Conservation (phyloP, 441 rosid species). For the Eugenia klotzschiana region DNA sequence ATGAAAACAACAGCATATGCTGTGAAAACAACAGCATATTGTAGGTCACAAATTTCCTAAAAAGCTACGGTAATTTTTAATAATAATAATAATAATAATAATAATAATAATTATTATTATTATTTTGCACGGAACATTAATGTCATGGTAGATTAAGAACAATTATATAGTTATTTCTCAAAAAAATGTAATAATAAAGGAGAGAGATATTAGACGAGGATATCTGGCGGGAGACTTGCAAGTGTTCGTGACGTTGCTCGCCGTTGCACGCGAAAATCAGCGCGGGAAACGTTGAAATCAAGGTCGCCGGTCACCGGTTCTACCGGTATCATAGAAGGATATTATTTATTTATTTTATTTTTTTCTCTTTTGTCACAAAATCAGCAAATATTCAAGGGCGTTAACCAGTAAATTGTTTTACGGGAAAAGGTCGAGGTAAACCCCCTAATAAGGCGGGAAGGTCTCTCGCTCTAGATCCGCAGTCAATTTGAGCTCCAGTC, state of each 20-base stretch:
- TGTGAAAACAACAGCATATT: too few species aligned
- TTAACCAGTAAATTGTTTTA: background rate
- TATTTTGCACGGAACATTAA: too few species aligned
- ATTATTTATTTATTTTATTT: background rate
- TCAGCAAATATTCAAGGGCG: background rate
- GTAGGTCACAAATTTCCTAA: too few species aligned
- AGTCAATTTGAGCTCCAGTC: background rate
- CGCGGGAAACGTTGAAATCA: background rate
- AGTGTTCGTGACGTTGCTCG: background rate
- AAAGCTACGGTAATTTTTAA: too few species aligned
- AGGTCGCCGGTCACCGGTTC: background rate
- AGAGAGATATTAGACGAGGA: background rate
- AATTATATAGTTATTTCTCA: too few species aligned
- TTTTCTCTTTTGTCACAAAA: background rate
- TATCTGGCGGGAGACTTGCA: background rate
- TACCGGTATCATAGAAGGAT: background rate
- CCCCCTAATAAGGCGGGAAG: slow-evolving; percentile 25
- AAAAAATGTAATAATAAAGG: background rate
- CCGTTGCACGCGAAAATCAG: background rate
- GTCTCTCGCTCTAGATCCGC: background rate
- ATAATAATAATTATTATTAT: too few species aligned
- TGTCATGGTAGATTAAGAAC: too few species aligned
- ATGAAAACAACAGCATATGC: too few species aligned
- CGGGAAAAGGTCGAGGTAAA: background rate
- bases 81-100: too few species aligned